These are phyloP conservation scores for Boletales sp. DNA, from an alignment of 768 basidiomycete species.

Conservation along the genomic window DNA sequence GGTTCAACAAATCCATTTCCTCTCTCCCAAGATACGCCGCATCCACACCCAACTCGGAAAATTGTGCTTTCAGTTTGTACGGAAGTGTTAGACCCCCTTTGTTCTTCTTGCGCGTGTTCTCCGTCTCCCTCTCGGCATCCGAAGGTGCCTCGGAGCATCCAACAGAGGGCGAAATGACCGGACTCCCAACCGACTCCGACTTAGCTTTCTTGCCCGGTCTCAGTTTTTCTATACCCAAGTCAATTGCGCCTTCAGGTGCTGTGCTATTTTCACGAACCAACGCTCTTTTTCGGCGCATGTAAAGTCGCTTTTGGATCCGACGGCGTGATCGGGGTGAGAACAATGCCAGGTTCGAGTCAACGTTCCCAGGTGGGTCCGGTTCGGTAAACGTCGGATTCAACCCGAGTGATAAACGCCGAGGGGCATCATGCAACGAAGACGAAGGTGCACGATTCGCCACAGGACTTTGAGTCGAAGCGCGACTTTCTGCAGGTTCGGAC, in stretches of 20 bases:
- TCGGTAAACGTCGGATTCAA: not conserved
- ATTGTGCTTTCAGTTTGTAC: constrained; percentile 41
- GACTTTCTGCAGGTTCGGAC: constrained; percentile 8
- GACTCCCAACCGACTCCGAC: not conserved
- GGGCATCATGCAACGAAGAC: not conserved
- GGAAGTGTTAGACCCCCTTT: constrained; percentile 41
- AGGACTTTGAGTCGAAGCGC: not conserved
- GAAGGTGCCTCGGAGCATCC: constrained; percentile 7
- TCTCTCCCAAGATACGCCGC: constrained; percentile 37
- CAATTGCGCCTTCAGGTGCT: not conserved
- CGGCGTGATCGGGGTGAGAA: constrained; percentile 51
- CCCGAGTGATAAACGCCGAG: too few species aligned
- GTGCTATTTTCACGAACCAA: constrained; percentile 33
- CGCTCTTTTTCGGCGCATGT: constrained; percentile 73
- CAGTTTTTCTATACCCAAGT: constrained; percentile 23
- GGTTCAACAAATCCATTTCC: constrained; percentile 43
- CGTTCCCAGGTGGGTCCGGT: not conserved
- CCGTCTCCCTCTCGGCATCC: constrained; percentile 4
- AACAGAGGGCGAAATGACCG: constrained; percentile 5
- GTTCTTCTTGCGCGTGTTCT: constrained; percentile 13
- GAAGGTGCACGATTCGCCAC: not conserved
- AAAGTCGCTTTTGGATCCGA: constrained; percentile 57
- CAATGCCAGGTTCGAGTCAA: constrained; percentile 15
- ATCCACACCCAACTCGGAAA: constrained; percentile 45
- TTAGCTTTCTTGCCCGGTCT: constrained; percentile 36